A percentile compares a stretch with the other conserved stretches of the same genome.
phyloP scores from a whole-genome alignment of 1,284 basidiomycete genomes.

The Apiotrichum mycotoxinovorans region DNA sequence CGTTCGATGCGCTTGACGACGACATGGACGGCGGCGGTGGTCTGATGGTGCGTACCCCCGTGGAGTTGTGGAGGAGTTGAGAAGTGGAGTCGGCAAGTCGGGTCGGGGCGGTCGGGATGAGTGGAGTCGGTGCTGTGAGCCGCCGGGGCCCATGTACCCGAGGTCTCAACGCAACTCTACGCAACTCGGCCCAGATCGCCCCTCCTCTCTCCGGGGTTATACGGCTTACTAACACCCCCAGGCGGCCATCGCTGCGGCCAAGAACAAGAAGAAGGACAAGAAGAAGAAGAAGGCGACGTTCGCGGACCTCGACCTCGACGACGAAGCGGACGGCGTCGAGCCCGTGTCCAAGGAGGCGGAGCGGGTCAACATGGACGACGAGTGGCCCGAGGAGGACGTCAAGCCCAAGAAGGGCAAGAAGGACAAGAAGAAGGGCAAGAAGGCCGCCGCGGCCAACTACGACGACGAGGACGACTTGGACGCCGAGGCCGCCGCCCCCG shows the following conservation, averaged over 20 bases:
- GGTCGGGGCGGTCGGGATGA: no score
- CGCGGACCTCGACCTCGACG: slow-evolving; percentile 9
- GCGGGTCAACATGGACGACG: slow-evolving; percentile 34
- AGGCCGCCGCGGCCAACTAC: slow-evolving; percentile 18
- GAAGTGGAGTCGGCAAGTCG: no score
- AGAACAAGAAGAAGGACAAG: slow-evolving; percentile 43
- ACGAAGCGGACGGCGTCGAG: slow-evolving; percentile 13
- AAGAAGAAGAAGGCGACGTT: slow-evolving; percentile 47
- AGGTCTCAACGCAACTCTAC: no score
- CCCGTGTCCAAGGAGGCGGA: slow-evolving; percentile 21
- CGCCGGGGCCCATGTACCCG: no score
- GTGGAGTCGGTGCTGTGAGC: no score
- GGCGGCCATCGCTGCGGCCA: slow-evolving; percentile 20
- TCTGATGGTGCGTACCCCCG: slow-evolving; percentile 64
- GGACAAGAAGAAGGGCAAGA: slow-evolving; percentile 45
- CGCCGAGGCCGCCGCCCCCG: slow-evolving; percentile 36
- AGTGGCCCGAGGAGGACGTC: slow-evolving; percentile 40
- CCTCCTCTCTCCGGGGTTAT: no score
- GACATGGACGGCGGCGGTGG: slow-evolving; percentile 68
- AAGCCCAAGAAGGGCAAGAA: slow-evolving; percentile 51
- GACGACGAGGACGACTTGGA: slow-evolving; percentile 22
- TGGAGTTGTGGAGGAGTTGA: no score
- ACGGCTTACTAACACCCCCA: not conserved
- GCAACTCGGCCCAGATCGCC: no score
- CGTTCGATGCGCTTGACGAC: slow-evolving; percentile 50